Percentiles rank a stretch among this genome's conserved stretches.
Conservation (phyloP, 371 early-diverging fungal genomes). For the Catenaria anguillulae region DNA sequence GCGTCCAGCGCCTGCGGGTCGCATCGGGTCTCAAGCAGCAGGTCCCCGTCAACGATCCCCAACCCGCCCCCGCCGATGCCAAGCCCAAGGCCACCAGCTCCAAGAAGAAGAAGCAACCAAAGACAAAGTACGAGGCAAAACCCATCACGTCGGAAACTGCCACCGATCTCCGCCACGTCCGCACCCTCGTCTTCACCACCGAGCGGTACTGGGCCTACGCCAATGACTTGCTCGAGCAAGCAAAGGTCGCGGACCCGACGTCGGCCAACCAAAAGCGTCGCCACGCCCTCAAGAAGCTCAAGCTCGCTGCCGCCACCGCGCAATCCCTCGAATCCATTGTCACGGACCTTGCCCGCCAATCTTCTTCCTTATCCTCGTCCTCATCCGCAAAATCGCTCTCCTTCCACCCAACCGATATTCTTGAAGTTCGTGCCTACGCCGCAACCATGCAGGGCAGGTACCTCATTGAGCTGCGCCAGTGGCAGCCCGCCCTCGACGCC, state of each 20-base stretch:
- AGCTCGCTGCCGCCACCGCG: conserved; percentile 42
- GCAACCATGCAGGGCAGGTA: conserved; percentile 49
- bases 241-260: conserved; percentile 35
- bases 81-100: no score
- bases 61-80: no score
- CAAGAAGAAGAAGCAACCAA: no score
- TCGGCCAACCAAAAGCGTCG: conserved; percentile 36
- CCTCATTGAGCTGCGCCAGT: conserved; percentile 48
- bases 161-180: conserved; percentile 37
- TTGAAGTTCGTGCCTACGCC: conserved; percentile 41
- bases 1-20: conserved; percentile 47
- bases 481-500: conserved; percentile 47
- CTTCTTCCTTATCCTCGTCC: neutral
- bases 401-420: conserved; percentile 1
- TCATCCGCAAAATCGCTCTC: neutral
- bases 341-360: neutral
- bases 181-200: conserved; percentile 44
- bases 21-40: conserved; percentile 37
- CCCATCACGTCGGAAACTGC: conserved; percentile 28
- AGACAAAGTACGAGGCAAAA: conserved; percentile 26
- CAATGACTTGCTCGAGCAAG: conserved; percentile 54
- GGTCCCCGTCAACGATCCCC: conserved; percentile 28
- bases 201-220: conserved; percentile 70
- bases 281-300: conserved; percentile 46
- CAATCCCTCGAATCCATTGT: conserved; percentile 30